Evolutionary conservation across 768 basidiomycete genomes (phyloP), one percentile per base, ranked within the genome.

Genomic region (Lactifluus hygrophoroides): DNA sequence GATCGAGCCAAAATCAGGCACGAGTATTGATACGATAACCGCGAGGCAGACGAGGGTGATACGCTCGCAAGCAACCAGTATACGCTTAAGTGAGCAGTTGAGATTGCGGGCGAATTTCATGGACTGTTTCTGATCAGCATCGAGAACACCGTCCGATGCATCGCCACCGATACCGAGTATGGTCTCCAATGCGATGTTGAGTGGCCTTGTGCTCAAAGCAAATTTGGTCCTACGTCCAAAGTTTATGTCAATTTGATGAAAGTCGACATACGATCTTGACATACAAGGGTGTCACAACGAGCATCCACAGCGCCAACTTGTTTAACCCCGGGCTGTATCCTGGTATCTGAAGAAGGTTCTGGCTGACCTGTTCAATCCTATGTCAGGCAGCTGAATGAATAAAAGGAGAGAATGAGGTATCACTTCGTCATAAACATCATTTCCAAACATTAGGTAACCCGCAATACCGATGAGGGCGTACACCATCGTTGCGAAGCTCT

Each of bases 391-490:
- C 27, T 37, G 43, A 27, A 52, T 46, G 55, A 19, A 63, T 43
- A 17, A 62, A 38, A 17, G 17, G 9, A 11, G 27, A 59, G n/a
- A 1, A 25, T 62, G 1, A 56, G 50, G n/a, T 17, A 11, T 66
- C 58, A 90, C 90, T 77, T 93, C 91, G 58, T 89, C 90, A 65
- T 82, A 83, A 49, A 94, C 90, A 32, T 69, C 65, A 49, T 80
- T 75, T 10, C 93, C 92, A 67, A 92, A 94, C 95, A 98, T 98
- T 19, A 90, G 70, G 65, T 96, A 97, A 0, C 94, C 95, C 19
- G 83, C 84, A 45, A 79, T 81, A 4, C 88, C 92, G 28, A 93
- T 84, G 11, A 86, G 49, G 32, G 74, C 69, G 28, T 76, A 77
- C 9, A 63, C 52, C 17, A 56, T 14, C 0, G 64, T 65, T 16